Evolutionary conservation across 2,329 filamentous ascomycete species (phyloP).

Genomic region (Alternaria arbusti): DNA sequence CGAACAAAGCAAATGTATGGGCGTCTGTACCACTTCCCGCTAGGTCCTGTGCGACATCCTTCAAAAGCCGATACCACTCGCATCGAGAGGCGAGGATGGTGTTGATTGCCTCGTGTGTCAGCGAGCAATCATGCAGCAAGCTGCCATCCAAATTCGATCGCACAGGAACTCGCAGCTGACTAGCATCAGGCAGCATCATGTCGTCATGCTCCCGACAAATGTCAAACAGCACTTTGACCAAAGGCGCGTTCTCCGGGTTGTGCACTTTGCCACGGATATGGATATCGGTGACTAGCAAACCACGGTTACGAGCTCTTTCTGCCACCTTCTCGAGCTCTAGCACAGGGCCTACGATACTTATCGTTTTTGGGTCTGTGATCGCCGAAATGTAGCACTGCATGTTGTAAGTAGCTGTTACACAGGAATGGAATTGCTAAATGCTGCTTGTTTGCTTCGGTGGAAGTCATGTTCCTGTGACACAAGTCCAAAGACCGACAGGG

Average conservation of each 20-base stretch:
- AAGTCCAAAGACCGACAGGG: background rate
- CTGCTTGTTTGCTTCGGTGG: background rate
- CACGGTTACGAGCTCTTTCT: slow-evolving; percentile 11
- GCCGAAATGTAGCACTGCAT: slow-evolving; percentile 26
- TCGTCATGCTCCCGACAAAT: slow-evolving; percentile 9
- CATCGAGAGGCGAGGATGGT: slow-evolving; percentile 28
- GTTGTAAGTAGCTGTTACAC: slow-evolving; percentile 3
- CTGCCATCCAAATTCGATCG: slow-evolving; percentile 23
- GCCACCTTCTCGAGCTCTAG: slow-evolving; percentile 15
- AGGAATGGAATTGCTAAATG: background rate
- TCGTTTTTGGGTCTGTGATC: slow-evolving; percentile 28
- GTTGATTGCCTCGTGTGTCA: slow-evolving; percentile 17
- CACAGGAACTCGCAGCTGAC: slow-evolving; percentile 14
- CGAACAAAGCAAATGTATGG: slow-evolving; percentile 27
- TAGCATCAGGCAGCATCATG: slow-evolving; percentile 16
- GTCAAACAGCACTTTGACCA: slow-evolving; percentile 21
- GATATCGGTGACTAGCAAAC: slow-evolving; percentile 20
- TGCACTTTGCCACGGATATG: slow-evolving; percentile 29
- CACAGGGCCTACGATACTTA: slow-evolving; percentile 27
- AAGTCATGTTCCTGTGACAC: background rate
- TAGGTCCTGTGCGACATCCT: slow-evolving; percentile 22
- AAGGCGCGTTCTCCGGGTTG: slow-evolving; percentile 26
- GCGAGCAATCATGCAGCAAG: background rate
- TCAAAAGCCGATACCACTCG: slow-evolving; percentile 28
- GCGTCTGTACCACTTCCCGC: background rate